Evolutionary conservation across 1,139 yeast species (phyloP).

Genomic region (Lodderomyces margitis): DNA sequence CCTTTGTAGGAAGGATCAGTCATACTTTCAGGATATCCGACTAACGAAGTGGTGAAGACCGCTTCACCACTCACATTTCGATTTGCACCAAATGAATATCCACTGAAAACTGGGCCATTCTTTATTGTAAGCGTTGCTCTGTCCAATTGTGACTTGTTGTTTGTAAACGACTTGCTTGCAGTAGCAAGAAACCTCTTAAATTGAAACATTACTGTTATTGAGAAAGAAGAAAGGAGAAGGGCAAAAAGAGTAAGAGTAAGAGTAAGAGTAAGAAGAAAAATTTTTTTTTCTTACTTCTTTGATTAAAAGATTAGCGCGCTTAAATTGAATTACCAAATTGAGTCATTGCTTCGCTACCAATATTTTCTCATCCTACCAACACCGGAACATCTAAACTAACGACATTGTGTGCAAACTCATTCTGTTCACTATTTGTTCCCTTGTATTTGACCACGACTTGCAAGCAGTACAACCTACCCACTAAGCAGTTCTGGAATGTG

Average conservation of each 20-base stretch:
- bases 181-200: constrained; percentile 34
- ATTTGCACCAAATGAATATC: constrained; percentile 93
- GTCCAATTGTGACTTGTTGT: constrained; percentile 50
- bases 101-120: constrained; percentile 91
- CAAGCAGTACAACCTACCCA: constrained; percentile 42
- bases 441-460: constrained; percentile 40
- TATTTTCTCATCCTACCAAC: constrained; percentile 32
- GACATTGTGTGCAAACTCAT: constrained; percentile 35
- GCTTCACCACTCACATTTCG: constrained; percentile 93
- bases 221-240: constrained; percentile 3
- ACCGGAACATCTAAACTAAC: constrained; percentile 43
- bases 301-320: constrained; percentile 27
- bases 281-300: constrained; percentile 4
- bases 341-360: constrained; percentile 17
- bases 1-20: constrained; percentile 97
- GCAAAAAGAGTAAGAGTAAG: constrained; percentile 6
- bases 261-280: constrained; percentile 1
- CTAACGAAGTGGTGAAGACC: constrained; percentile 94
- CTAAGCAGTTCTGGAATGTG: constrained; percentile 43
- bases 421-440: constrained; percentile 36
- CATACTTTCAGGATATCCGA: constrained; percentile 98
- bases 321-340: constrained; percentile 32
- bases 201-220: constrained; percentile 1
- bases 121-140: constrained; percentile 89
- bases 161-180: constrained; percentile 28